A percentile compares a stretch with the other conserved stretches of the same genome.
These are phyloP conservation scores for Trametes maxima DNA, from an alignment of 768 basidiomycete species.

Conservation along the genomic window DNA sequence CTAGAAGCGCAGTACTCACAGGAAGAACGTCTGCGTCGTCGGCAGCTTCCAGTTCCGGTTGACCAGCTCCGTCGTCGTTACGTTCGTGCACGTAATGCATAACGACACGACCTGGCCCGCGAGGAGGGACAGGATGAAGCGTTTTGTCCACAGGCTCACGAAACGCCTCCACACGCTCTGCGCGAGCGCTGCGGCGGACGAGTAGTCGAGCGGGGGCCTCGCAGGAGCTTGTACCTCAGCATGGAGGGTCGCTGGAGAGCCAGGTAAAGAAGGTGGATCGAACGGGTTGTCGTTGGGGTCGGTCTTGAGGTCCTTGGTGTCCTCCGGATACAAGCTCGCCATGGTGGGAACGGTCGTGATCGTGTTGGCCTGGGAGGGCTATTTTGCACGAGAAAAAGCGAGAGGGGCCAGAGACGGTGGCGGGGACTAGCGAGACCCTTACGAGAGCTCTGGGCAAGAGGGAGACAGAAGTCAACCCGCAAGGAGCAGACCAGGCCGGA, in stretches of 20 bases:
- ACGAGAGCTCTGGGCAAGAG: conserved; percentile 6
- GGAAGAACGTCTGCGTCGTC: conserved; percentile 82
- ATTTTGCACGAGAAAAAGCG: neutral
- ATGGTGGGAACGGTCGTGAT: conserved; percentile 1
- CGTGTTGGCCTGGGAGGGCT: neutral
- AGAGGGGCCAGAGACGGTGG: conserved; percentile 2
- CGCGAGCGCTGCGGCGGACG: conserved; percentile 56
- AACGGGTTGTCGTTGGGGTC: conserved; percentile 9
- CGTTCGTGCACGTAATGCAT: conserved; percentile 88
- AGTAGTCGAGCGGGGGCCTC: conserved; percentile 68
- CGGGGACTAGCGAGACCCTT: conserved; percentile 6
- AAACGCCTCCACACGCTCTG: conserved; percentile 60
- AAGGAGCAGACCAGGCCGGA: neutral
- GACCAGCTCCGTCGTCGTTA: conserved; percentile 80
- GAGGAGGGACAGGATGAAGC: conserved; percentile 68
- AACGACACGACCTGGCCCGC: conserved; percentile 84
- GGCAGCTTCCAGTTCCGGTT: conserved; percentile 70
- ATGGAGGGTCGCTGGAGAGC: conserved; percentile 3
- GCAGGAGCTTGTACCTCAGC: neutral
- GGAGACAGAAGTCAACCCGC: conserved; percentile 6
- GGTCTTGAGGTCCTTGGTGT: conserved; percentile 12
- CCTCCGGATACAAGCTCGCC: conserved; percentile 17
- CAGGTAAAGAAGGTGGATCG: neutral
- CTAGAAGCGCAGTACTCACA: conserved; percentile 51
- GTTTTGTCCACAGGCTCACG: conserved; percentile 76